Conservation (phyloP, 352 stramenopile species). For the Phytophthora europaea region DNA sequence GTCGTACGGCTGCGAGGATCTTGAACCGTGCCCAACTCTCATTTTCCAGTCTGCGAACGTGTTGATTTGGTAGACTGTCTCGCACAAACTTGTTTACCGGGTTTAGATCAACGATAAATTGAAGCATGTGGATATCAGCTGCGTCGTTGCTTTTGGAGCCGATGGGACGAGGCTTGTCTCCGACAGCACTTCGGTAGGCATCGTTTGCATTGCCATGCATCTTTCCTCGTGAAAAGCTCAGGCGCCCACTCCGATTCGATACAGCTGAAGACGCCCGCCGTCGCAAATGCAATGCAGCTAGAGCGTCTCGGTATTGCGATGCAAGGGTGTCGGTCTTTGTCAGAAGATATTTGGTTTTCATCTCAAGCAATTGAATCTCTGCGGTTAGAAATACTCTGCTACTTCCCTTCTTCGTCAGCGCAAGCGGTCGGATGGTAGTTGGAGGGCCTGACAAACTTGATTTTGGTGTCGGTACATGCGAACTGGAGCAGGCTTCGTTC, state of each 20-base stretch:
- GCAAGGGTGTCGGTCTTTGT: conserved; percentile 48
- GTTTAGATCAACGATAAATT: conserved; percentile 72
- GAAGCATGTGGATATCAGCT: conserved; percentile 29
- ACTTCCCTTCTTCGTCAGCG: conserved; percentile 8
- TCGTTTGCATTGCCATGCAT: conserved; percentile 3
- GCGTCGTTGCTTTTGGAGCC: neutral
- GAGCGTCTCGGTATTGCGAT: conserved; percentile 36
- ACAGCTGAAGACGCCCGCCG: conserved; percentile 10
- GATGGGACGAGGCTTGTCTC: conserved; percentile 1
- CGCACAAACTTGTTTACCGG: conserved; percentile 67
- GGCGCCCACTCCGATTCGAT: conserved; percentile 22
- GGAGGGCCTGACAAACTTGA: conserved; percentile 2
- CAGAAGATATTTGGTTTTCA: conserved; percentile 71
- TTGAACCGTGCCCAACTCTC: conserved; percentile 70
- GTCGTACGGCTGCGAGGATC: conserved; percentile 47
- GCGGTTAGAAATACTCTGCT: conserved; percentile 36
- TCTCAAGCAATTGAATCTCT: conserved; percentile 57
- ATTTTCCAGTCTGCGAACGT: conserved; percentile 47
- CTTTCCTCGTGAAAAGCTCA: conserved; percentile 27
- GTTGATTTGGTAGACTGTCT: conserved; percentile 40
- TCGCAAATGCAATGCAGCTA: conserved; percentile 13
- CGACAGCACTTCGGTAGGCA: conserved; percentile 8
- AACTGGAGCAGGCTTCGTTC: neutral
- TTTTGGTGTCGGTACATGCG: neutral
- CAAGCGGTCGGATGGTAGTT: neutral